Conservation (phyloP, 345 rosid species). For the Salix dunnii region DNA sequence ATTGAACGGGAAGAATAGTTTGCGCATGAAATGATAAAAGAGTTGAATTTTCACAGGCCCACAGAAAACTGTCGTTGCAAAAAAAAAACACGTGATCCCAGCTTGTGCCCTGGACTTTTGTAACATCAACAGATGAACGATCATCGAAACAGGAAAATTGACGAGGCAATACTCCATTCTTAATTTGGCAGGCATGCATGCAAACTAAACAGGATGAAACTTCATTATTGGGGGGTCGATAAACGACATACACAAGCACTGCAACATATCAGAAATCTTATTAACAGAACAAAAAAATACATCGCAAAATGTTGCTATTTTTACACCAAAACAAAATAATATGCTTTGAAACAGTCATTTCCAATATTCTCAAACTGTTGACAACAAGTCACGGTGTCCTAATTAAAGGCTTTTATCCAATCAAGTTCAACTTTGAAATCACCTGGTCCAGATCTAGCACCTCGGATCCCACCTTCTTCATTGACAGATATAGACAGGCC, state of each 20-base stretch:
- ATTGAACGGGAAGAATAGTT: not conserved
- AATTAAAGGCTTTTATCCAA: constrained; percentile 81
- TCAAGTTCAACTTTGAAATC: constrained; percentile 74
- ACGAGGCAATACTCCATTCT: not conserved
- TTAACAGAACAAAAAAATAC: no score
- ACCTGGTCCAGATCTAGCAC: constrained; percentile 73
- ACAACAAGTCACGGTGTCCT: constrained; percentile 15
- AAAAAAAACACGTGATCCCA: no score
- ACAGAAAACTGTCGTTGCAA: no score
- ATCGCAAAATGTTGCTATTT: not conserved
- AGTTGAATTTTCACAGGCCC: no score
- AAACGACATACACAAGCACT: no score
- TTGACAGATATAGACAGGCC: constrained; percentile 87
- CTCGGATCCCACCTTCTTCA: constrained; percentile 68
- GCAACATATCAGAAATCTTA: no score
- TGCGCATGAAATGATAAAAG: not conserved
- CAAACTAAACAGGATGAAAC: not conserved
- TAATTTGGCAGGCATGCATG: not conserved
- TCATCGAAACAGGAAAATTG: not conserved
- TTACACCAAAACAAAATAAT: not conserved
- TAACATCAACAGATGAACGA: no score
- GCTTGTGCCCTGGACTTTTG: no score
- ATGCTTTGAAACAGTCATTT: not conserved
- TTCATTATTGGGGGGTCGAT: no score
- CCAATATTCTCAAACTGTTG: not conserved